Conservation (phyloP, 768 basidiomycete species). For the Suillus luteus region DNA sequence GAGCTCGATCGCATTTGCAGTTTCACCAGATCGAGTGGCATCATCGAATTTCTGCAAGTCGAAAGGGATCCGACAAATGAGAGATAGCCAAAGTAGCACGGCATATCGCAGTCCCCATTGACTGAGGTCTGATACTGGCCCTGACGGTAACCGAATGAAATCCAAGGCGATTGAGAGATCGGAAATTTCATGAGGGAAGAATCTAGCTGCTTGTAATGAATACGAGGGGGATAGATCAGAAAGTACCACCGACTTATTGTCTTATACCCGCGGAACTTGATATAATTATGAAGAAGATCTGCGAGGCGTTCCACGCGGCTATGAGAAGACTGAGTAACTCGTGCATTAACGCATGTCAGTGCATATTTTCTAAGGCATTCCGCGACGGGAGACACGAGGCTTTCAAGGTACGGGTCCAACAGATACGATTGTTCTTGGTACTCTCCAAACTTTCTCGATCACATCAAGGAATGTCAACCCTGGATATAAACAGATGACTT, state of each 20-base stretch:
- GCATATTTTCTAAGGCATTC: slow-evolving; percentile 60
- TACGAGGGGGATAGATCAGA: slow-evolving; percentile 12
- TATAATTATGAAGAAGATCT: slow-evolving; percentile 70
- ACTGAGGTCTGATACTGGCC: slow-evolving; percentile 39
- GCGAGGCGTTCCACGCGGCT: slow-evolving; percentile 55
- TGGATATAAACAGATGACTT: slow-evolving; percentile 29
- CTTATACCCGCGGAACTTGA: slow-evolving; percentile 90
- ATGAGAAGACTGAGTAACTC: slow-evolving; percentile 29
- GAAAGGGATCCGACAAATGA: slow-evolving; percentile 94
- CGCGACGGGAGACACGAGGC: slow-evolving; percentile 75
- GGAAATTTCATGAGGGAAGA: slow-evolving; percentile 89
- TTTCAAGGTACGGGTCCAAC: slow-evolving; percentile 85
- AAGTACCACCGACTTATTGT: slow-evolving; percentile 70
- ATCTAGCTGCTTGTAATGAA: slow-evolving; percentile 64
- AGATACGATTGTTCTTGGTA: slow-evolving; percentile 95
- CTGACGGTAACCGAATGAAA: slow-evolving; percentile 54
- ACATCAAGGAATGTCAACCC: slow-evolving; percentile 3
- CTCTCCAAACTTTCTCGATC: slow-evolving; percentile 62
- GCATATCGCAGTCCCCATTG: slow-evolving; percentile 87
- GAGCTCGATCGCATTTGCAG: slow-evolving; percentile 56
- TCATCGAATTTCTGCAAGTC: slow-evolving; percentile 86
- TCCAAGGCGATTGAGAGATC: slow-evolving; percentile 77
- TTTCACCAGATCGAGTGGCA: slow-evolving; percentile 47
- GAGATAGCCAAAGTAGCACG: slow-evolving; percentile 88
- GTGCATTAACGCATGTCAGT: slow-evolving; percentile 37